Conservation (phyloP, 345 rosid species). For the Eucalyptus lansdowneana region DNA sequence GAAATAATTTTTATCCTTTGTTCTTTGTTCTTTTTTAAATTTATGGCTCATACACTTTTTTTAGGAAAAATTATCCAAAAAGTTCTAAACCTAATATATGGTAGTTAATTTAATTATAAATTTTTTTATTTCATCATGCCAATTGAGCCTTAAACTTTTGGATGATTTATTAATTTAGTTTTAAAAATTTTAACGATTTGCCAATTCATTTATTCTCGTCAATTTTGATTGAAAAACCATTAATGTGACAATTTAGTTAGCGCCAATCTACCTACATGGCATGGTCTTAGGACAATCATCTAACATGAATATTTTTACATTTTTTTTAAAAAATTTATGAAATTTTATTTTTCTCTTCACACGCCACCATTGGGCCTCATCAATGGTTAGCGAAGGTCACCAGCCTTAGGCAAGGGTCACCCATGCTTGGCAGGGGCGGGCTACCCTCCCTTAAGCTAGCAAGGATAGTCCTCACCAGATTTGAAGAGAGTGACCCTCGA, state of each 20-base stretch:
- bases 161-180: too few relatives aligned
- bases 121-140: rapidly evolving
- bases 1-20: not conserved
- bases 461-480: rapidly evolving
- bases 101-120: rapidly evolving
- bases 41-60: rapidly evolving
- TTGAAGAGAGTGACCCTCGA: too few relatives aligned
- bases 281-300: too few relatives aligned
- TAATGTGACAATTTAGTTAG: rapidly evolving
- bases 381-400: too few relatives aligned
- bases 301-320: too few relatives aligned
- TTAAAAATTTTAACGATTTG: too few relatives aligned
- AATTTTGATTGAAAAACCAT: too few relatives aligned
- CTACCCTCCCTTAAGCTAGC: not conserved
- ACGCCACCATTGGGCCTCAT: not conserved
- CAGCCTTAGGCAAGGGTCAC: too few relatives aligned
- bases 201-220: rapidly evolving
- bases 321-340: too few relatives aligned
- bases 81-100: too few relatives aligned
- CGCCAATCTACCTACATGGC: too few relatives aligned
- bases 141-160: too few relatives aligned
- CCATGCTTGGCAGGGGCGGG: not conserved
- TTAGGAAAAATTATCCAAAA: not conserved
- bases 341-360: not conserved
- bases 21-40: not conserved